A percentile compares a stretch with the other conserved stretches of the same genome.
Evolutionary conservation across 106 monocot genomes (phyloP).

Genomic region (Dendrobium huoshanense): DNA sequence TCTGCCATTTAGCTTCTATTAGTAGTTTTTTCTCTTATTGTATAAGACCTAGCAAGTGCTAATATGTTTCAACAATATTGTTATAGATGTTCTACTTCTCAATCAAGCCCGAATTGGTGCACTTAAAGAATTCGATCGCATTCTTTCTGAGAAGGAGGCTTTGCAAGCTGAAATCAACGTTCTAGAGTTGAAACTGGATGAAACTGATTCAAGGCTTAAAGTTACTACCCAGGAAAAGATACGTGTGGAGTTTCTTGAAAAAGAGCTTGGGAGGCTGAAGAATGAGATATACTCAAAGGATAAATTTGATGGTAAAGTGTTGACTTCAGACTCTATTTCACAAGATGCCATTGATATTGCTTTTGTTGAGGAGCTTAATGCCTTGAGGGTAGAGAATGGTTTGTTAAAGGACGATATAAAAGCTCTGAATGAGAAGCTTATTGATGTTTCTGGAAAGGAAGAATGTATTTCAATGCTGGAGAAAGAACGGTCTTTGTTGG

Average conservation of each 20-base stretch:
- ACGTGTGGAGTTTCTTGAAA: conserved; percentile 37
- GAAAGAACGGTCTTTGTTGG: conserved; percentile 44
- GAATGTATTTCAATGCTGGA: conserved; percentile 34
- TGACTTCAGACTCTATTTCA: conserved; percentile 20
- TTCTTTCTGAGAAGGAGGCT: conserved; percentile 64
- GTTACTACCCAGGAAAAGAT: conserved; percentile 46
- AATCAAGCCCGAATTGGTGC: conserved; percentile 76
- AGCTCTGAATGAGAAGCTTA: conserved; percentile 44
- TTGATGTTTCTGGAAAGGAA: conserved; percentile 36
- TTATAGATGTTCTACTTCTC: conserved; percentile 73
- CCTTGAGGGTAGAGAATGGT: conserved; percentile 45
- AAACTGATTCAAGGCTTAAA: conserved; percentile 39
- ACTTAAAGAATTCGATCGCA: conserved; percentile 61
- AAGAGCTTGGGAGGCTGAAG: conserved; percentile 31
- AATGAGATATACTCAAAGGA: conserved; percentile 28
- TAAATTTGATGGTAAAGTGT: conserved; percentile 17
- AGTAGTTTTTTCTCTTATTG: conserved; percentile 1
- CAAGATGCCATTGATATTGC: conserved; percentile 13
- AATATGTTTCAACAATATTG: conserved; percentile 14
- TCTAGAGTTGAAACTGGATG: conserved; percentile 61
- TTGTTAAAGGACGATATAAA: conserved; percentile 45
- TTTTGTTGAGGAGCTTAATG: conserved; percentile 38
- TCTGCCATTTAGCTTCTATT: conserved; percentile 8
- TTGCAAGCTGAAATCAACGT: conserved; percentile 56
- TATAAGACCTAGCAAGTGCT: not conserved